Conservation (phyloP, 192 early-diverging fungal species). For the Rhizophagus sp. region DNA sequence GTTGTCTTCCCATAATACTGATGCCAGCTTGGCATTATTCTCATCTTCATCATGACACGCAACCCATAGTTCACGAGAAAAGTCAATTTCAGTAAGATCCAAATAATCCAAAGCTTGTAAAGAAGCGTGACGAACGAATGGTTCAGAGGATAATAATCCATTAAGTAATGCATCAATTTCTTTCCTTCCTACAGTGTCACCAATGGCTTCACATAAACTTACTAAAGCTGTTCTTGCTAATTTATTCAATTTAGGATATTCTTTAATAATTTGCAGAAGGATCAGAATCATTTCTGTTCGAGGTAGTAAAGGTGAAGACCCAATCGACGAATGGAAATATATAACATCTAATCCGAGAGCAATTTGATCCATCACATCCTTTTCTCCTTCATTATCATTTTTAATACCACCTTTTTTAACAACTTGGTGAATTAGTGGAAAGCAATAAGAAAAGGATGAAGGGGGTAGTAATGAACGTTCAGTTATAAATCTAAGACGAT, state of each 20-base stretch:
- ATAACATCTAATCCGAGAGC: constrained; percentile 65
- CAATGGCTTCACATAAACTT: constrained; percentile 49
- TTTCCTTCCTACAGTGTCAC: constrained; percentile 42
- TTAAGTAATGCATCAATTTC: constrained; percentile 62
- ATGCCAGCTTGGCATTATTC: constrained; percentile 56
- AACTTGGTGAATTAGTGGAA: constrained; percentile 68
- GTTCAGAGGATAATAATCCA: constrained; percentile 66
- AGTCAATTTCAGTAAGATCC: constrained; percentile 58
- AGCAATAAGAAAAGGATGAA: constrained; percentile 65
- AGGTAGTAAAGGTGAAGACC: constrained; percentile 56
- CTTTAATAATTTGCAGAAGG: constrained; percentile 63
- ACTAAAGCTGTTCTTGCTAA: constrained; percentile 53
- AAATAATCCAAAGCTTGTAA: constrained; percentile 62
- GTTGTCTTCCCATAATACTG: constrained; percentile 65
- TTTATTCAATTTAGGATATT: constrained; percentile 59
- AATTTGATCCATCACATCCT: constrained; percentile 63
- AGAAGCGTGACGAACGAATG: constrained; percentile 65
- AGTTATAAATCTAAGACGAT: constrained; percentile 63
- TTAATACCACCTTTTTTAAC: constrained; percentile 62
- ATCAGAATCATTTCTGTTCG: constrained; percentile 63
- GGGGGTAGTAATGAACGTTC: constrained; percentile 57
- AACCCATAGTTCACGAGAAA: constrained; percentile 72
- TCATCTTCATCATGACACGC: constrained; percentile 65
- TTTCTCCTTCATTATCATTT: constrained; percentile 36
- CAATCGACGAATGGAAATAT: constrained; percentile 57